Evolutionary conservation across 2,329 filamentous ascomycete genomes (phyloP).

Genomic region (Ramularia collo-cygni): DNA sequence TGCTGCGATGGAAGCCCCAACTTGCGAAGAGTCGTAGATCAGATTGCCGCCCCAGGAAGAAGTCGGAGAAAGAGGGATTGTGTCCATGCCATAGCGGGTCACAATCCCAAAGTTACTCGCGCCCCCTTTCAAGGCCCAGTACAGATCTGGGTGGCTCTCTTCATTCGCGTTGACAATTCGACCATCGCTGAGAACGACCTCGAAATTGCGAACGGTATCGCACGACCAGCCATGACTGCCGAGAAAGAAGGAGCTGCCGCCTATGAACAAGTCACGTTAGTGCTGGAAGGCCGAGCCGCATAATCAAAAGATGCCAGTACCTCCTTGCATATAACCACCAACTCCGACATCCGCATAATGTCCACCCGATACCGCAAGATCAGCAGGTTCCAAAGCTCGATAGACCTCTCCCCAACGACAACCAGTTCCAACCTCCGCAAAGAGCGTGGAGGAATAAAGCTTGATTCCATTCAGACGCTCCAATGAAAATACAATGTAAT

Average conservation of each 20-base stretch:
- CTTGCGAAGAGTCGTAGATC: conserved; percentile 7
- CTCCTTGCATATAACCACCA: conserved; percentile 25
- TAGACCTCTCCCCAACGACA: conserved; percentile 19
- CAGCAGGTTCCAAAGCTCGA: conserved; percentile 11
- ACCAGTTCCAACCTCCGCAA: conserved; percentile 17
- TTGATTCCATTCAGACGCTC: too few relatives aligned
- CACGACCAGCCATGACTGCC: conserved; percentile 23
- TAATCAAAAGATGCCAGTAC: too few relatives aligned
- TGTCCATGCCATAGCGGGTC: conserved; percentile 21
- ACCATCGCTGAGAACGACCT: conserved; percentile 23
- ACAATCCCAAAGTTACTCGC: conserved; percentile 28
- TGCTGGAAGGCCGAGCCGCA: too few relatives aligned
- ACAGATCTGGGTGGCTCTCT: conserved; percentile 19
- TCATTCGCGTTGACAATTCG: conserved; percentile 21
- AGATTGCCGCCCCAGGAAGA: conserved; percentile 14
- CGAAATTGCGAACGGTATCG: conserved; percentile 23
- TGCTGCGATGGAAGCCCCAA: background rate
- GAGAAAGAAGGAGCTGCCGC: conserved; percentile 25
- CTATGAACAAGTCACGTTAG: too few relatives aligned
- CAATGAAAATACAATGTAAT: too few relatives aligned
- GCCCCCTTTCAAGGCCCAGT: conserved; percentile 19
- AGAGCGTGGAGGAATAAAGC: too few relatives aligned
- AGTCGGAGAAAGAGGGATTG: conserved; percentile 14
- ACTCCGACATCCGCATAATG: conserved; percentile 23
- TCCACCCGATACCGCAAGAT: conserved; percentile 20